Conservation (phyloP, 352 stramenopile genomes). For the Phytophthora citrophthora region DNA sequence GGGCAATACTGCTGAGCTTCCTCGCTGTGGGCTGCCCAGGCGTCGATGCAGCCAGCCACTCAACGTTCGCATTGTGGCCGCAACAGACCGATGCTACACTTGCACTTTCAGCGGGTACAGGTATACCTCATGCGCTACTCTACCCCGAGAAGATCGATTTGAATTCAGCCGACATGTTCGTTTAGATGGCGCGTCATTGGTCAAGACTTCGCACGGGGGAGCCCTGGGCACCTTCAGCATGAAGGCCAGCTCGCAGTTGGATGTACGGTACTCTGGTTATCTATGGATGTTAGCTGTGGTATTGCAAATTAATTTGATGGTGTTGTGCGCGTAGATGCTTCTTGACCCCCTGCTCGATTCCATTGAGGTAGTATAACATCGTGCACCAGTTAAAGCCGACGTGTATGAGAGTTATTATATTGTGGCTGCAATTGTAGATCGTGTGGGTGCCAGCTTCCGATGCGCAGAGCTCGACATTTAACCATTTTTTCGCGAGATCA, state of each 20-base stretch:
- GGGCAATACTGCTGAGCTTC: slow-evolving; percentile 3
- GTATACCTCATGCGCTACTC: slow-evolving; percentile 4
- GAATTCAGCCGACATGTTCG: slow-evolving; percentile 2
- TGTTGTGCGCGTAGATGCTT: slow-evolving; percentile 15
- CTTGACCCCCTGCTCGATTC: slow-evolving; percentile 43
- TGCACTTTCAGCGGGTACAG: slow-evolving; percentile 27
- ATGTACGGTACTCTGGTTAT: slow-evolving; percentile 13
- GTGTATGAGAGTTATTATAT: too few relatives aligned
- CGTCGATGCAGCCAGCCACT: slow-evolving; percentile 11
- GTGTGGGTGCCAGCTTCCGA: slow-evolving; percentile 33
- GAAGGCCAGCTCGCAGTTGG: slow-evolving; percentile 11
- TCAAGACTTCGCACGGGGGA: slow-evolving; percentile 32
- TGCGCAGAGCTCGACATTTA: slow-evolving; percentile 43
- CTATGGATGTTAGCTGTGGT: neutral
- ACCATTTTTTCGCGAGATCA: slow-evolving; percentile 36
- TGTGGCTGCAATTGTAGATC: slow-evolving; percentile 32
- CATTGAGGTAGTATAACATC: slow-evolving; percentile 38
- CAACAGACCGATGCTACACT: slow-evolving; percentile 30
- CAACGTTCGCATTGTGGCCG: slow-evolving; percentile 40
- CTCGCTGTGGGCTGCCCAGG: slow-evolving; percentile 1
- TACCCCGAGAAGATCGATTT: too few relatives aligned
- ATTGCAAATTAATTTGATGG: slow-evolving; percentile 5
- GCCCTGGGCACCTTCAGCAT: slow-evolving; percentile 35
- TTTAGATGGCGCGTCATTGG: slow-evolving; percentile 26
- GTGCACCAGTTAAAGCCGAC: neutral